Evolutionary conservation across 129 eudicot species (phyloP).

Genomic region (Arctium lappa): DNA sequence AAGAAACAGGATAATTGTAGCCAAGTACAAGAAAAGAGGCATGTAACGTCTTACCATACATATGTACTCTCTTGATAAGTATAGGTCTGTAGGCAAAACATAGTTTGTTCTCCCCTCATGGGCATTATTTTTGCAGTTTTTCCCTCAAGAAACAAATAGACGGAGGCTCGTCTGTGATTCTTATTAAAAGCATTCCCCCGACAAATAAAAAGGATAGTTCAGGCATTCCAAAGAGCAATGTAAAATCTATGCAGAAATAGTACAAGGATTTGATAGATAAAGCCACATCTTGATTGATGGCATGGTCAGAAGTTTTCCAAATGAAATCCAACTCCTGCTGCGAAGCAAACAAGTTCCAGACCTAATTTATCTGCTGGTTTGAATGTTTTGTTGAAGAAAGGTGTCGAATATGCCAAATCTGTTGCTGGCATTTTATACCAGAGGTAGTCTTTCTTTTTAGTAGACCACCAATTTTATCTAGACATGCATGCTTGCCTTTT

Average conservation of each 20-base stretch:
- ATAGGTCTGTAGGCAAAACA: neutral
- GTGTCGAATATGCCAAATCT: neutral
- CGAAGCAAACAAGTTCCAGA: neutral
- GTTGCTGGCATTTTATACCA: neutral
- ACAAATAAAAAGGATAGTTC: conserved; percentile 36
- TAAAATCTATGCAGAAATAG: conserved; percentile 32
- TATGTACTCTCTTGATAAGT: neutral
- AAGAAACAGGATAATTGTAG: conserved; percentile 26
- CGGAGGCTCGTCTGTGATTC: conserved; percentile 51
- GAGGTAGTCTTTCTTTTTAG: neutral
- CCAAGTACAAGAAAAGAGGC: conserved; percentile 48
- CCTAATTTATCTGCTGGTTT: neutral
- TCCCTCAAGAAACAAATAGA: conserved; percentile 40
- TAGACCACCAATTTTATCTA: neutral
- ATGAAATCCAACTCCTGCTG: neutral
- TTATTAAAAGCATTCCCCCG: conserved; percentile 54
- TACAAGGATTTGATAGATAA: neutral
- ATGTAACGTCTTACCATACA: conserved; percentile 16
- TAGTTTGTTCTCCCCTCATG: neutral
- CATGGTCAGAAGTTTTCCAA: neutral
- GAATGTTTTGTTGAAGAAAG: neutral
- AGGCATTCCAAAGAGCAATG: conserved; percentile 25
- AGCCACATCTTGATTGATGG: neutral
- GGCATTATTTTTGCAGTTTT: conserved; percentile 30
- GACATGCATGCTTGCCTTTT: neutral